A percentile compares a stretch with the other conserved stretches of the same genome.
Conservation (phyloP, 1,284 basidiomycete genomes). For the Hemileia vastatrix region DNA sequence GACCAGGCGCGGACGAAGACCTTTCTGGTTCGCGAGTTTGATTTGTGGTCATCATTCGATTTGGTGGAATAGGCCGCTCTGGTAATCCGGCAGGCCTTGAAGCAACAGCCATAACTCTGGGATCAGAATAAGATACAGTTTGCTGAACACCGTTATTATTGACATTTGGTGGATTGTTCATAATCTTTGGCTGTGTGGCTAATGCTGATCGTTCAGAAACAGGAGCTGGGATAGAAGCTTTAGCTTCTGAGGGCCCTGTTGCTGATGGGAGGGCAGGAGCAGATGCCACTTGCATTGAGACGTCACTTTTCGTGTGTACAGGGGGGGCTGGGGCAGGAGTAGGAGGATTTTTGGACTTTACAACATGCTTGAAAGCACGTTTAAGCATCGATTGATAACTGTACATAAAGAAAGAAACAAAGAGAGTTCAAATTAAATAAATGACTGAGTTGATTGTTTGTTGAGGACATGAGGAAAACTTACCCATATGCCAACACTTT, state of each 20-base stretch:
- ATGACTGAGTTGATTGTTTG: not conserved
- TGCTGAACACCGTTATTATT: slow-evolving; percentile 1
- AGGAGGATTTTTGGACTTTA: slow-evolving; percentile 19
- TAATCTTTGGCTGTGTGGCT: not conserved
- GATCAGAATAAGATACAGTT: slow-evolving; percentile 24
- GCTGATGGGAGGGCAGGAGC: slow-evolving; percentile 21
- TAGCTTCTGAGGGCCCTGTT: slow-evolving; percentile 25
- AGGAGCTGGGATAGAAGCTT: slow-evolving; percentile 6
- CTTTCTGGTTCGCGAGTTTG: too few relatives aligned
- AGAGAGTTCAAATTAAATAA: not conserved
- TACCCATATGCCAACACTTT: slow-evolving; percentile 70
- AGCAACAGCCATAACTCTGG: slow-evolving; percentile 25
- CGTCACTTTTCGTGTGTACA: slow-evolving; percentile 24
- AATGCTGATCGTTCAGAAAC: slow-evolving; percentile 23
- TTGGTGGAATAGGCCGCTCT: slow-evolving; percentile 8
- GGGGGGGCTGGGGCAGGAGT: slow-evolving; percentile 24
- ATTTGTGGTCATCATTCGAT: too few relatives aligned
- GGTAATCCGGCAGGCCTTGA: slow-evolving; percentile 19
- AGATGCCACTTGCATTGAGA: slow-evolving; percentile 23
- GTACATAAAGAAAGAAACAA: slow-evolving; percentile 18
- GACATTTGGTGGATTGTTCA: slow-evolving; percentile 16
- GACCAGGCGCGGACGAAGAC: too few relatives aligned
- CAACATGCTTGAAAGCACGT: slow-evolving; percentile 25
- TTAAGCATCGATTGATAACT: slow-evolving; percentile 27
- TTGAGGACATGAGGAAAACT: slow-evolving; percentile 12